phyloP scores from a whole-genome alignment of 108 stramenopile species.

The Discostella stelligeroides region DNA sequence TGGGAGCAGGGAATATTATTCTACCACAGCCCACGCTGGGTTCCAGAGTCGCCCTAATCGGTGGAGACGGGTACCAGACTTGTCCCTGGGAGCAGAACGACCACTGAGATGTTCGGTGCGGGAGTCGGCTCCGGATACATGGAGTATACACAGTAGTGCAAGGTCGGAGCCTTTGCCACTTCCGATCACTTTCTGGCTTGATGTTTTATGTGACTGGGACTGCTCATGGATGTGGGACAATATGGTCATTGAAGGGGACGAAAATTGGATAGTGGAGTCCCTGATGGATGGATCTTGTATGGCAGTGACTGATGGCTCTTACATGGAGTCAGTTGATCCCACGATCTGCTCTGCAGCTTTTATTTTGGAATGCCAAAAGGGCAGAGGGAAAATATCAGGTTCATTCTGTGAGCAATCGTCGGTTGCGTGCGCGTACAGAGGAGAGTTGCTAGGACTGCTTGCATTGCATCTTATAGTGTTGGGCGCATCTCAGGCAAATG shows the following conservation, averaged over 20 bases:
- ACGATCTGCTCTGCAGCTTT: constrained; percentile 11
- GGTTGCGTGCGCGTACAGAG: constrained; percentile 18
- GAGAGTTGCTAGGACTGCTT: constrained; percentile 25
- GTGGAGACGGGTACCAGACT: too few species aligned
- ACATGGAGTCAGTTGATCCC: constrained; percentile 1
- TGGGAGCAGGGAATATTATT: too few species aligned
- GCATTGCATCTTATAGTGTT: neutral
- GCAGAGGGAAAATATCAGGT: constrained; percentile 6
- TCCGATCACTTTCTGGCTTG: neutral
- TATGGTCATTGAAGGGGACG: neutral
- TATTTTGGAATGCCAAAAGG: constrained; percentile 9
- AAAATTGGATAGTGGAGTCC: constrained; percentile 8
- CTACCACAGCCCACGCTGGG: too few species aligned
- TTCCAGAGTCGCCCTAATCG: too few species aligned
- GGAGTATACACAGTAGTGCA: neutral
- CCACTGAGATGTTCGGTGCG: neutral
- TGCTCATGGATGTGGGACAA: constrained; percentile 13
- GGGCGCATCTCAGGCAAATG: neutral
- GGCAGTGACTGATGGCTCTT: constrained; percentile 29
- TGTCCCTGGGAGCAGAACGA: too few species aligned
- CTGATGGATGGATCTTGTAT: constrained; percentile 3
- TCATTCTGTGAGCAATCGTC: constrained; percentile 3
- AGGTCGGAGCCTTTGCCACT: neutral
- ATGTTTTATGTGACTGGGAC: neutral
- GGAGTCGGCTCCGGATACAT: neutral